Conservation (phyloP, 23 red algal species). For the Gracilaria domingensis region DNA sequence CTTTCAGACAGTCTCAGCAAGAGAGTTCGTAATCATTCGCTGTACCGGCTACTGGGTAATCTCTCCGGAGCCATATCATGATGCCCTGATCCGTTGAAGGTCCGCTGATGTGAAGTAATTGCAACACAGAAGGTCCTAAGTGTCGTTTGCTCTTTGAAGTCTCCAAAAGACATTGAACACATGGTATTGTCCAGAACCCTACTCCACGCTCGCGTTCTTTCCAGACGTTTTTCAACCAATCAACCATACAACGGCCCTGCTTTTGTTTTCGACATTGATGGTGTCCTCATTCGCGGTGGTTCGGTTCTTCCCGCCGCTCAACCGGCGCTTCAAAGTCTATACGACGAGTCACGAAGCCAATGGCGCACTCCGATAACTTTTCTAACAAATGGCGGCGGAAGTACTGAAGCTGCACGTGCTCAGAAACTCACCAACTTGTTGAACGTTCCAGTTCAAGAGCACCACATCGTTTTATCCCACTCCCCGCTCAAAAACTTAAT, state of each 20-base stretch:
- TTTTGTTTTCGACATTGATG: slow-evolving; percentile 93
- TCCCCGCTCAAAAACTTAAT: slow-evolving; percentile 59
- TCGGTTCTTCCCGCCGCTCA: slow-evolving; percentile 45
- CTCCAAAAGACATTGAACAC: neutral
- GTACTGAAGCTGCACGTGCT: slow-evolving; percentile 69
- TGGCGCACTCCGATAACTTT: slow-evolving; percentile 68
- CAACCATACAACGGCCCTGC: slow-evolving; percentile 22
- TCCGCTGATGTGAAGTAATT: too few relatives aligned
- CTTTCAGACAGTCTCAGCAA: too few relatives aligned
- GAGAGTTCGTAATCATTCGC: too few relatives aligned
- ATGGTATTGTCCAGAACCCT: neutral
- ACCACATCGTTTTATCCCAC: slow-evolving; percentile 81
- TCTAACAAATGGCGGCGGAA: slow-evolving; percentile 86
- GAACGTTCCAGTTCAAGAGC: slow-evolving; percentile 27
- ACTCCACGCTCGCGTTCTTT: neutral
- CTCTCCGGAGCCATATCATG: too few relatives aligned
- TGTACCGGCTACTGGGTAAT: too few relatives aligned
- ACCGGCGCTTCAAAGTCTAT: slow-evolving; percentile 41
- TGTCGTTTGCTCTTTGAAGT: too few relatives aligned
- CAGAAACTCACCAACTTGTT: slow-evolving; percentile 62
- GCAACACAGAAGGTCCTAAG: too few relatives aligned
- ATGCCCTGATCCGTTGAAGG: too few relatives aligned
- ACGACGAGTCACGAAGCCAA: slow-evolving; percentile 1
- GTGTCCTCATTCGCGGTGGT: slow-evolving; percentile 80
- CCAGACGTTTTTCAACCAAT: neutral